Conservation (phyloP, 345 rosid species). For the Eucalyptus sideroxylon region DNA sequence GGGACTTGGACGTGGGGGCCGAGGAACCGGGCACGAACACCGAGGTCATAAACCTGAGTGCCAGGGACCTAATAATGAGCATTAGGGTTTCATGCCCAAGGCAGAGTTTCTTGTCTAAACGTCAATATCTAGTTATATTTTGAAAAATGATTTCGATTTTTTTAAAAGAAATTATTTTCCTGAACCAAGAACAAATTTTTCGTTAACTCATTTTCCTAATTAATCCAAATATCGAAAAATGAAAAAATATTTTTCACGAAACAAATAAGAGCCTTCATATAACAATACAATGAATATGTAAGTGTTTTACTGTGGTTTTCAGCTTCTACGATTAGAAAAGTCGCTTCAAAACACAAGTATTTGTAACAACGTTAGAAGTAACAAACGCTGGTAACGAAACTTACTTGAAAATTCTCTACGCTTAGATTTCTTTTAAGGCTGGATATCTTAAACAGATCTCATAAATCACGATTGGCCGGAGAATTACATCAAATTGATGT, state of each 20-base stretch:
- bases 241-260: too few species aligned
- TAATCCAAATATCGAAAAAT: too few species aligned
- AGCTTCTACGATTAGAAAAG: background rate
- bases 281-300: background rate
- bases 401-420: background rate
- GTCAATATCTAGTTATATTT: too few species aligned
- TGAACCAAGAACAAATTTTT: too few species aligned
- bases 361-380: background rate
- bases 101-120: too few species aligned
- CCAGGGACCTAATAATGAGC: fast-evolving
- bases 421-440: background rate
- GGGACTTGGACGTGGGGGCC: fast-evolving
- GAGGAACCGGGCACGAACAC: fast-evolving
- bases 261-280: background rate
- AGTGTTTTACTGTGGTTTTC: background rate
- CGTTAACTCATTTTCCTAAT: too few species aligned
- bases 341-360: background rate
- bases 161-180: too few species aligned
- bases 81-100: too few species aligned
- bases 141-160: too few species aligned
- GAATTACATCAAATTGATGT: background rate
- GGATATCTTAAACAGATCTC: background rate
- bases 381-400: background rate
- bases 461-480: background rate
- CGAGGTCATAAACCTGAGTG: fast-evolving